These are phyloP conservation scores for Pseudogymnoascus sp. DNA, from an alignment of 2,329 filamentous ascomycete species.

Conservation along the genomic window DNA sequence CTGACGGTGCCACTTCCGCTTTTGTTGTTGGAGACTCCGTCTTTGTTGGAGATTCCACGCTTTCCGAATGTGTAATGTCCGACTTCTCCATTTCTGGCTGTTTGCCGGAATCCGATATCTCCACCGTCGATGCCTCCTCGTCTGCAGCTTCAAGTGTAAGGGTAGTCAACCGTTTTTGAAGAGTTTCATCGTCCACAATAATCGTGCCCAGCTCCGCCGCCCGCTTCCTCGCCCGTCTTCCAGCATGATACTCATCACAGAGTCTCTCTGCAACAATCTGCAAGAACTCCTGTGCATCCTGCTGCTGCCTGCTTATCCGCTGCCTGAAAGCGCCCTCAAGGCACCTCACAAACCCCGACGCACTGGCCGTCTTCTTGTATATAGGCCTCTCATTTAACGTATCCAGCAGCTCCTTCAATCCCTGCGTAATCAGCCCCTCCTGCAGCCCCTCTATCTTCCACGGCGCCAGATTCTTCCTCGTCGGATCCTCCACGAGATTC, in stretches of 20 bases:
- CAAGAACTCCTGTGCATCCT: constrained; percentile 95
- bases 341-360: constrained; percentile 72
- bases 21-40: neutral
- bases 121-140: constrained; percentile 5
- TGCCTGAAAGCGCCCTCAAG: constrained; percentile 83
- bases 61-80: neutral
- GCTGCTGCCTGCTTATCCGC: constrained; percentile 86
- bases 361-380: constrained; percentile 87
- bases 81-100: neutral
- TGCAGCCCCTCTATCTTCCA: constrained; percentile 66
- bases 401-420: constrained; percentile 88
- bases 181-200: constrained; percentile 6
- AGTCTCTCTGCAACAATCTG: constrained; percentile 89
- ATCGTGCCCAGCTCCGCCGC: constrained; percentile 29
- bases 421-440: constrained; percentile 73
- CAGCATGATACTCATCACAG: constrained; percentile 89
- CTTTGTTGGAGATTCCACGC: neutral
- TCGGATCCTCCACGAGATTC: constrained; percentile 46
- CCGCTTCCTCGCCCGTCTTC: constrained; percentile 61
- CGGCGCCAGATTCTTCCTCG: constrained; percentile 40
- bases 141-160: neutral
- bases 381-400: constrained; percentile 88
- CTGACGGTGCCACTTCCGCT: constrained; percentile 10
- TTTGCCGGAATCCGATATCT: constrained; percentile 6
- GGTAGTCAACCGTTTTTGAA: neutral